Evolutionary conservation across 1,139 yeast genomes (phyloP), one percentile per base, ranked within the genome.

Genomic region (Diutina ranongensis): DNA sequence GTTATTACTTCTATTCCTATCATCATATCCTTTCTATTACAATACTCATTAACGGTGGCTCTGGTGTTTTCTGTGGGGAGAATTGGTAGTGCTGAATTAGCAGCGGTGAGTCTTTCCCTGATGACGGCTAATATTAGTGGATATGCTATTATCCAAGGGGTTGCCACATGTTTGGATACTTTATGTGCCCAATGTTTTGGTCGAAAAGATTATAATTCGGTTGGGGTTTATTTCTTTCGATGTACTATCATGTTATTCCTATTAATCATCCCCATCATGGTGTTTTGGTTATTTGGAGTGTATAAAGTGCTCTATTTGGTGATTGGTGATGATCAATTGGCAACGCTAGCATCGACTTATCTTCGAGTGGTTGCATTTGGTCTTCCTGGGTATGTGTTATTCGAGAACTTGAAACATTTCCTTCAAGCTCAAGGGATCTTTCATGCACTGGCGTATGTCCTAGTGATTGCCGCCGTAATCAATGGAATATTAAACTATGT

Each of bases 61-160:
- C 82, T 94, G 0, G 85, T 87, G 21, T 84, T 85, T 57, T 76
- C 84, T 9, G 94, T 83, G 13, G 94, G 95, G 7, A 82, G 83
- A 56, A 64, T 86, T 47, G 96, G 96, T n/a, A 78, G 83, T 46
- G 71, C 72, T 32, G 87, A 83, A 59, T 55, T 32, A 15, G 45
- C 45, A 15, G 76, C 76, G 2, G 85, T 83, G 8, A 78, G 87
- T 34, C 65, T 83, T 48, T 78, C 85, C 8, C 76, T 84, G 32
- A 78, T 83, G 82, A 76, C 88, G 2, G 86, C 88, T 1, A 83
- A 81, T 55, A 81, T 83, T 44, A 74, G 85, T 2, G 84, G 85
- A 0, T 77, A 80, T 53, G 84, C 86, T 33, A 72, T 82, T 18
- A 78, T 82, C 51, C 86, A 81, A 59, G 89, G 89, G 31, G 74